Evolutionary conservation across 2,329 filamentous ascomycete genomes (phyloP), one percentile per base, ranked within the genome.

Genomic region (Paracoccidioides lutzii): DNA sequence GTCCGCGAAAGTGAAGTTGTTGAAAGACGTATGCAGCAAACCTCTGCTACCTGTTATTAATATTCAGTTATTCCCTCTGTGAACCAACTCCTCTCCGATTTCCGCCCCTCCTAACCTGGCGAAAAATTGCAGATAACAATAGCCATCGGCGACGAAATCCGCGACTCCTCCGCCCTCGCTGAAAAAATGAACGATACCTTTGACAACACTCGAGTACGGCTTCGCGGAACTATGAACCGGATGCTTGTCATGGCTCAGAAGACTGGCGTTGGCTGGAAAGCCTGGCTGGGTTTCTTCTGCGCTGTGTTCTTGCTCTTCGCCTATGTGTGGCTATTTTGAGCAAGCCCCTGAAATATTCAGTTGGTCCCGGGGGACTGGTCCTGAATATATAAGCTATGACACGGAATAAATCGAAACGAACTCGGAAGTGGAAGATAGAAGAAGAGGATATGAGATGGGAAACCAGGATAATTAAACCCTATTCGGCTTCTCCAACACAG

Each of bases 131-230:
- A 93, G 87, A 85, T 98, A 75, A 95, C 90, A 0, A 75, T 88
- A 41, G 88, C 90, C 4, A 98, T 98, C 62, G 93, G 93, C 61
- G 88, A 94, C 67, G 93, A 97, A 73, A 97, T 97, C 66, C 82
- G 91, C 63, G 88, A 95, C 60, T 93, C 87, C 12, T 88, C 88
- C 2, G 84, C 88, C 1, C 79, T 97, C 3, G 87, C 90, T 2
- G 89, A 96, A 64, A 91, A 90, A 73, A 95, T 98, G 85, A 97
- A 97, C 71, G 88, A 95, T 66, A 81, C 83, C 4, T 98, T 97
- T 68, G 91, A 97, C 69, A 83, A 81, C 64, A 94, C 91, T 54
- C 78, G 90, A 38, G 74, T 90, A 53, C 81, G 87, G 60, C 76
- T 98, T 59, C 81, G 84, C 46, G 90, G 91, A 54, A 97, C 94